A percentile compares a stretch with the other conserved stretches of the same genome.
These are phyloP conservation scores for Cutaneotrichosporon mucoides DNA, from an alignment of 1,284 basidiomycete genomes.

Conservation along the genomic window DNA sequence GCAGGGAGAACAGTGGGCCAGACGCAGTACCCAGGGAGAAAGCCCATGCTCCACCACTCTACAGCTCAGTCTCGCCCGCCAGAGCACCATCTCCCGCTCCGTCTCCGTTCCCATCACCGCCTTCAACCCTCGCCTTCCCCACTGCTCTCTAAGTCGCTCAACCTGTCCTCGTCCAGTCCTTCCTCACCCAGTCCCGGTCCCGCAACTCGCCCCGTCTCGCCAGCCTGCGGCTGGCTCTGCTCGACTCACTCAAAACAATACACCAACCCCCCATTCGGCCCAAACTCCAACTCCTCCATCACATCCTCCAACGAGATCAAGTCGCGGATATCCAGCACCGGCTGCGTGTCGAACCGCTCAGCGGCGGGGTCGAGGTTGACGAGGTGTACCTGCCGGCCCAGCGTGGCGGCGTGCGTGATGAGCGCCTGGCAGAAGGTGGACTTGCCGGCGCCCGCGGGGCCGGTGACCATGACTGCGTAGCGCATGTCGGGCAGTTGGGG, in stretches of 20 bases:
- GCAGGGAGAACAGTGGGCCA: too few relatives aligned
- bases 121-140: too few relatives aligned
- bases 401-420: slow-evolving; percentile 81
- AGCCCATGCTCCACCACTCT: too few relatives aligned
- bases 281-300: slow-evolving; percentile 92
- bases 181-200: too few relatives aligned
- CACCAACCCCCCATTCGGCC: slow-evolving; percentile 94
- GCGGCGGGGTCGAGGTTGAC: slow-evolving; percentile 98
- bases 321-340: slow-evolving; percentile 90
- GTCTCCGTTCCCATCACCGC: too few relatives aligned
- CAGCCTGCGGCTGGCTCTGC: neutral
- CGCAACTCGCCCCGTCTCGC: too few relatives aligned
- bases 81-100: too few relatives aligned
- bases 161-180: too few relatives aligned
- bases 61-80: too few relatives aligned
- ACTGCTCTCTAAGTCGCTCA: too few relatives aligned
- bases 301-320: slow-evolving; percentile 96
- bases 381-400: slow-evolving; percentile 81
- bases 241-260: slow-evolving; percentile 97
- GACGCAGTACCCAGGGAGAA: too few relatives aligned
- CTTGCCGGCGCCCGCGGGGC: slow-evolving; percentile 94
- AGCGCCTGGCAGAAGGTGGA: slow-evolving; percentile 89
- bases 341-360: slow-evolving; percentile 87
- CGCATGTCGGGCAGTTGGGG: slow-evolving; percentile 58
- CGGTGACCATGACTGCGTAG: slow-evolving; percentile 70